A percentile compares a stretch with the other conserved stretches of the same genome.
These are phyloP conservation scores for Eragrostis tef DNA, from an alignment of 202 grass and related monocot species.

Conservation along the genomic window DNA sequence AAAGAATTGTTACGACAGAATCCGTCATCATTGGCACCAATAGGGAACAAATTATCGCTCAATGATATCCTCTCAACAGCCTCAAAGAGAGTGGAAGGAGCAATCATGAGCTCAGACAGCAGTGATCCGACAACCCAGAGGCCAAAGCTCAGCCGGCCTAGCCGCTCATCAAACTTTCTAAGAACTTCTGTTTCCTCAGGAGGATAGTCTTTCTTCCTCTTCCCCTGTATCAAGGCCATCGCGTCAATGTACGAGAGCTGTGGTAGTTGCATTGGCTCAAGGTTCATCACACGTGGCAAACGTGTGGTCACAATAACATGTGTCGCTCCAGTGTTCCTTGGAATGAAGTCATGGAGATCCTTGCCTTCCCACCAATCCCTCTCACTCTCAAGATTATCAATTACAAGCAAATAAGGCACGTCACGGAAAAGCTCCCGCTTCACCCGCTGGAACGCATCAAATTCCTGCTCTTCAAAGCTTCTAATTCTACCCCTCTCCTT, in stretches of 20 bases:
- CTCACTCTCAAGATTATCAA: slow-evolving; percentile 94
- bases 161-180: slow-evolving; percentile 79
- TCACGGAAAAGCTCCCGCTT: slow-evolving; percentile 93
- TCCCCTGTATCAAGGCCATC: slow-evolving; percentile 77
- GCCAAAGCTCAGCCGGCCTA: slow-evolving; percentile 86
- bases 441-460: slow-evolving; percentile 87
- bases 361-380: slow-evolving; percentile 99
- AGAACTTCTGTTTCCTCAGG: slow-evolving; percentile 78
- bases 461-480: slow-evolving; percentile 95
- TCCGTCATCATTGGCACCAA: slow-evolving; percentile 61
- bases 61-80: slow-evolving; percentile 74
- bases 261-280: slow-evolving; percentile 89
- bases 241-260: slow-evolving; percentile 70
- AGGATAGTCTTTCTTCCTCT: slow-evolving; percentile 75
- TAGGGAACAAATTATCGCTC: slow-evolving; percentile 59
- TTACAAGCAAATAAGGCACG: slow-evolving; percentile 91
- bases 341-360: slow-evolving; percentile 94
- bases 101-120: slow-evolving; percentile 80
- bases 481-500: slow-evolving; percentile 90
- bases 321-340: slow-evolving; percentile 85
- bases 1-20: slow-evolving; percentile 88
- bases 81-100: slow-evolving; percentile 83
- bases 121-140: slow-evolving; percentile 80
- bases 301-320: slow-evolving; percentile 82
- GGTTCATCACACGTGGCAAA: slow-evolving; percentile 76